Base-by-base conservation (phyloP, 805 yeast species). In the Ogataea polymorpha region DNA sequence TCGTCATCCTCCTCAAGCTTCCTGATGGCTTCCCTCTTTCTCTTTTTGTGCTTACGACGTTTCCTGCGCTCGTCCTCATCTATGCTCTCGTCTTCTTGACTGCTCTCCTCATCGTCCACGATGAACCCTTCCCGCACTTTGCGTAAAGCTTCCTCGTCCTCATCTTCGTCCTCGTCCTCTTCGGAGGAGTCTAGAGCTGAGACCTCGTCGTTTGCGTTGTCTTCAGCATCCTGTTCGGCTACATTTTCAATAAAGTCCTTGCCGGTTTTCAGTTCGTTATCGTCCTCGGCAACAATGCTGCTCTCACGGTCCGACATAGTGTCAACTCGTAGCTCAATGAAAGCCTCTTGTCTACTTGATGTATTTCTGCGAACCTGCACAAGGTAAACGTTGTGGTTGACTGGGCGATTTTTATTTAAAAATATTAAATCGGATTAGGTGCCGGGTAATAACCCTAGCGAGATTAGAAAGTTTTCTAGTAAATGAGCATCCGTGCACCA, bases 121-220 rank as follows among this genome's bases (percentile, higher is more conserved):
- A 91, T 90, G 63, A 91, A 89, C 0, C 96, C 97, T 47, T 89
- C 96, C 35, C 91, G 78, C 30, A 90, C 83, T 53, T 77, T 77
- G 50, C 82, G 75, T 34, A 85, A 79, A 56, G 90, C 97, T 50
- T 90, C 96, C 56, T 85, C 96, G 56, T 89, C 95, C 23, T 87
- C 96, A 33, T 82, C 90, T 26, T 67, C 67, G 23, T 86, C 95
- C 6, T 86, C 96, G 29, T 89, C 97, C 46, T 90, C 97, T 41
- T 86, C 95, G 10, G 93, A 84, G 8, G 95, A 85, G 52, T 86
- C 93, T 46, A 74, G 74, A 14, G 54, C 62, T 17, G 57, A 57
- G 6, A 46, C 23, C 11, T 33, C 66, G 40, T 63, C 68, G 52
- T 60, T 70, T 13, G 59, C 68, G 25, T 52, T 51, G 9, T 48